phyloP scores from a whole-genome alignment of 176 grass and related monocot genomes.

The Bonia amplexicaulis region DNA sequence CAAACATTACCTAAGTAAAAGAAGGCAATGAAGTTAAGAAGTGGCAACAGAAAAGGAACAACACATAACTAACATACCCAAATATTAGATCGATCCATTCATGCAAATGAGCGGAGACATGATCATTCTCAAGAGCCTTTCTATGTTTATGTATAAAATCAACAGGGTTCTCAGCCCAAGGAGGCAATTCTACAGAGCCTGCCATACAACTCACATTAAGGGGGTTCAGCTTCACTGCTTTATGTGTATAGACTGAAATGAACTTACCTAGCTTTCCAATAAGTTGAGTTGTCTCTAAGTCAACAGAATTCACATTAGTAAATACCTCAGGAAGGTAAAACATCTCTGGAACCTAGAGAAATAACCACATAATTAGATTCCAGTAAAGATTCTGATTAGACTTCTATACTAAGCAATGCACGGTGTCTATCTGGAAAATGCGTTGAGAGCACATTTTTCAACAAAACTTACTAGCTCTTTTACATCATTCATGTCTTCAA shows the following conservation, averaged over 20 bases:
- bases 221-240: constrained; percentile 1
- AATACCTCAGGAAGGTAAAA: constrained; percentile 96
- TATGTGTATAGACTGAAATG: constrained; percentile 8
- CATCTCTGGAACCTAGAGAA: constrained; percentile 88
- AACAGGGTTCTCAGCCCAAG: constrained; percentile 85
- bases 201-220: constrained; percentile 25
- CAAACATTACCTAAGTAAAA: neutral
- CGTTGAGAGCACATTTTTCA: constrained; percentile 18
- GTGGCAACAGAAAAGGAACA: too few species aligned
- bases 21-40: neutral
- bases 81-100: constrained; percentile 99
- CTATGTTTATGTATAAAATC: constrained; percentile 96
- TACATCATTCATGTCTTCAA: constrained; percentile 49
- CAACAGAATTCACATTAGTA: constrained; percentile 54
- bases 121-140: constrained; percentile 88
- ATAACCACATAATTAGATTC: constrained; percentile 30
- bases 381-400: constrained; percentile 18
- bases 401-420: neutral
- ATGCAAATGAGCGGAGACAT: constrained; percentile 83
- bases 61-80: constrained; percentile 54
- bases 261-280: constrained; percentile 57
- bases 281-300: constrained; percentile 55
- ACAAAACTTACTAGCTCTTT: constrained; percentile 88
- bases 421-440: constrained; percentile 5
- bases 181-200: constrained; percentile 83